A percentile compares a stretch with the other conserved stretches of the same genome.
phyloP scores from a whole-genome alignment of 106 monocot genomes.

The Dactylorhiza incarnata region DNA sequence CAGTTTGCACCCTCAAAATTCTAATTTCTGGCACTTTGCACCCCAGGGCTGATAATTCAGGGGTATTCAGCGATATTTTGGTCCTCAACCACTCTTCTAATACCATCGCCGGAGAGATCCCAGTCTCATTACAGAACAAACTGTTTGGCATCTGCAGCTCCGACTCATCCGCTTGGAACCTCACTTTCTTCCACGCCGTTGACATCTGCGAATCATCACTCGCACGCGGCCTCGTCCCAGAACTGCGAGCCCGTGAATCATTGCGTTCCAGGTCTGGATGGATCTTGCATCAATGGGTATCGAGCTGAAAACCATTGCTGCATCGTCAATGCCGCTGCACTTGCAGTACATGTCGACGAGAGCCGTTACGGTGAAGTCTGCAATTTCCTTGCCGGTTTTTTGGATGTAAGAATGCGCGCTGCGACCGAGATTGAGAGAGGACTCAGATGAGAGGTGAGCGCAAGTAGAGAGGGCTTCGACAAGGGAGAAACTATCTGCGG shows the following conservation, averaged over 20 bases:
- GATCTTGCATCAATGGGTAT: neutral
- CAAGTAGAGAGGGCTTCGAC: conserved; percentile 24
- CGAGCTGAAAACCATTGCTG: conserved; percentile 11
- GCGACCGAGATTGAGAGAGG: conserved; percentile 13
- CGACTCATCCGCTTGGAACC: no score
- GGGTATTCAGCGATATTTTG: no score
- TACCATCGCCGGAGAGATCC: no score
- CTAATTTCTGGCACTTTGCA: no score
- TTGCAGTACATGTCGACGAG: conserved; percentile 1
- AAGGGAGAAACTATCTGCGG: conserved; percentile 16
- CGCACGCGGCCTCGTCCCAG: conserved; percentile 20
- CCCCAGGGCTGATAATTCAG: no score
- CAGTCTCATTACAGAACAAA: no score
- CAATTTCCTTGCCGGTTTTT: conserved; percentile 11
- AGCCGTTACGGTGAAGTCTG: conserved; percentile 10
- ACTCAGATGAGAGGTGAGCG: conserved; percentile 1
- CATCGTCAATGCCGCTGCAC: conserved; percentile 18
- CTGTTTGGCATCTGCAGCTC: no score
- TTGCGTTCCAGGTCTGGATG: conserved; percentile 8
- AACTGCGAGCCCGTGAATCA: no score
- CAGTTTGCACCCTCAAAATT: no score
- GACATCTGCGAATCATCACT: conserved; percentile 21
- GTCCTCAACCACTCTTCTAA: no score
- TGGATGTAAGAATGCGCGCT: conserved; percentile 1
- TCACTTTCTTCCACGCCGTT: no score